Evolutionary conservation across 306 rosid genomes (phyloP), one percentile per base, ranked within the genome.

Genomic region (Leucaena leucocephala): DNA sequence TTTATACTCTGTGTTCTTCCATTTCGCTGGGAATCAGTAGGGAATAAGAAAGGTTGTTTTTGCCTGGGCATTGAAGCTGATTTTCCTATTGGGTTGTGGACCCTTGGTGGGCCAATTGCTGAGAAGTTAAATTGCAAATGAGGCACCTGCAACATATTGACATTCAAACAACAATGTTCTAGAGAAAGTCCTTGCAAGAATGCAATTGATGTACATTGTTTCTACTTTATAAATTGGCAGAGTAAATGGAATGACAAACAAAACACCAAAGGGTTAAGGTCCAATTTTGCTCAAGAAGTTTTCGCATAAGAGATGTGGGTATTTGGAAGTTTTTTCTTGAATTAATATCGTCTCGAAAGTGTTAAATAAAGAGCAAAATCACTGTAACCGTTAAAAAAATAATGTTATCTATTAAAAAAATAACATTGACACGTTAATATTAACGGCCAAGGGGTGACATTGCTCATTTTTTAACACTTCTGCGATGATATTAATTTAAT

Each of bases 51-150:
- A 54, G 77, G 80, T 58, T 64, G 78, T 40, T 84, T 84, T 78
- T 81, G 86, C 74, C 78, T 81, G 55, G 89, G 35, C 58, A 64
- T 68, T 38, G 91, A 77, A 14, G 93, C 68, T 44, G 70, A 45
- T 46, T 83, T 85, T 77, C 89, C 87, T 10, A 71, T 55, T 67
- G 84, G 82, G 19, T 87, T 76, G 74, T 81, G 78, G 22, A 85
- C 77, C 80, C 82, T 90, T 76, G 87, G 80, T 81, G 76, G 58
- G 55, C 77, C 49, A 49, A 49, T 71, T 33, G 71, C 85, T 62
- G 84, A 70, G 76, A 80, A 84, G 79, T 89, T 88, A 80, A 88
- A 84, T 55, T 69, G 86, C 38, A 85, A 48, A 75, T 80, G 85
- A 73, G 87, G 84, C 66, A 73, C 84, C 97, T 90, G 90, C 76